Evolutionary conservation across 352 stramenopile genomes (phyloP).

Genomic region (Thalassiosira gravida): DNA sequence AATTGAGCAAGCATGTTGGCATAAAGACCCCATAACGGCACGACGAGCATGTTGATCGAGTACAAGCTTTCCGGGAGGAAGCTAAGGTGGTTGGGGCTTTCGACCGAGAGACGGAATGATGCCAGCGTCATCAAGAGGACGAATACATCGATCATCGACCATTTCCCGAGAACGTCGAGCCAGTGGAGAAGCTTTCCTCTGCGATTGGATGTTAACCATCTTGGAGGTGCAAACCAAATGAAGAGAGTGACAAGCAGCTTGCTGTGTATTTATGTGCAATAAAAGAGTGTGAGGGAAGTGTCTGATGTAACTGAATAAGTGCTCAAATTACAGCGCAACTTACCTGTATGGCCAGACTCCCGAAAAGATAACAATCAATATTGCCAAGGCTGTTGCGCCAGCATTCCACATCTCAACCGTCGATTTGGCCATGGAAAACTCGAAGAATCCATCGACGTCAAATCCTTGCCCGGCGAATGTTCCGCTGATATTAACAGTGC

Average conservation of each 20-base stretch:
- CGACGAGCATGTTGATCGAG: conserved; percentile 73
- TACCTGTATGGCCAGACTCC: conserved; percentile 82
- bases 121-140: conserved; percentile 75
- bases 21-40: conserved; percentile 83
- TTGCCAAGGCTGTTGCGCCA: conserved; percentile 69
- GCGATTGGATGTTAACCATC: conserved; percentile 54
- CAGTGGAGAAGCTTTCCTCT: conserved; percentile 72
- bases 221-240: conserved; percentile 76
- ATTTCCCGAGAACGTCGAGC: conserved; percentile 84
- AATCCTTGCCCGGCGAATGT: conserved; percentile 68
- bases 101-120: conserved; percentile 60
- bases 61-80: conserved; percentile 79
- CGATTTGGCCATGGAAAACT: conserved; percentile 78
- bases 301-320: neutral
- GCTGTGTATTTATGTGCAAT: neutral
- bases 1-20: conserved; percentile 84
- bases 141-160: conserved; percentile 85
- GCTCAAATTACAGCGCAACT: neutral
- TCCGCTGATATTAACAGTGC: conserved; percentile 71
- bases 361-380: conserved; percentile 82
- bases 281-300: neutral
- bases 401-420: conserved; percentile 80
- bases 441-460: conserved; percentile 75
- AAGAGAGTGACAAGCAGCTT: conserved; percentile 77
- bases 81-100: conserved; percentile 65